phyloP scores from a whole-genome alignment of 495 filamentous ascomycete genomes.

The Pseudotulostoma volvatum region DNA sequence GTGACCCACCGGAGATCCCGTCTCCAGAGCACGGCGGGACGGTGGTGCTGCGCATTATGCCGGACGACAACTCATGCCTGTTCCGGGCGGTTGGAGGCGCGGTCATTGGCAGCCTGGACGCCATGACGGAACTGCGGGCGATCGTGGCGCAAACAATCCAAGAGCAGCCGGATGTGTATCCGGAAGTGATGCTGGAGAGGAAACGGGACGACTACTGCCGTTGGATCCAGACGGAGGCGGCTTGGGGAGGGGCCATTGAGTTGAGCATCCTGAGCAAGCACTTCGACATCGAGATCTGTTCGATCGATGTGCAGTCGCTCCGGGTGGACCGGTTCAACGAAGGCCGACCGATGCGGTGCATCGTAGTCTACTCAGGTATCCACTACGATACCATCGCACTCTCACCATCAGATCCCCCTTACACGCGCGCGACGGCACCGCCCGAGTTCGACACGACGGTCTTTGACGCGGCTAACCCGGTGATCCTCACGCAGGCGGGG shows the following conservation, averaged over 20 bases:
- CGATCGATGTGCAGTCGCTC: slow-evolving; percentile 58
- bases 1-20: slow-evolving; percentile 55
- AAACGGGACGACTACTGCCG: slow-evolving; percentile 59
- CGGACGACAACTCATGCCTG: slow-evolving; percentile 90
- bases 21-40: slow-evolving; percentile 45
- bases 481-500: slow-evolving; percentile 49
- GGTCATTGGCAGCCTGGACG: slow-evolving; percentile 52
- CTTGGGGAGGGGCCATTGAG: slow-evolving; percentile 90
- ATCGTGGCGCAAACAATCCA: slow-evolving; percentile 70
- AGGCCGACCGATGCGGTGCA: slow-evolving; percentile 47
- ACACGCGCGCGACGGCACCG: slow-evolving; percentile 37
- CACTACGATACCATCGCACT: slow-evolving; percentile 90
- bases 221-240: slow-evolving; percentile 66
- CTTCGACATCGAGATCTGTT: slow-evolving; percentile 76
- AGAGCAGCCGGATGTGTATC: slow-evolving; percentile 51
- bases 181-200: slow-evolving; percentile 58
- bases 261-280: slow-evolving; percentile 69
- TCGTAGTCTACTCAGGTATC: slow-evolving; percentile 84
- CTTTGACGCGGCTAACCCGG: slow-evolving; percentile 53
- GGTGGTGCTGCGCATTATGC: slow-evolving; percentile 81
- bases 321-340: slow-evolving; percentile 71
- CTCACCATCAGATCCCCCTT: slow-evolving; percentile 43
- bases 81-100: slow-evolving; percentile 79
- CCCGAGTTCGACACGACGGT: slow-evolving; percentile 63
- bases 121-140: slow-evolving; percentile 63